These are phyloP conservation scores for Artemisia argyi DNA, from an alignment of 129 eudicot species.

Conservation along the genomic window DNA sequence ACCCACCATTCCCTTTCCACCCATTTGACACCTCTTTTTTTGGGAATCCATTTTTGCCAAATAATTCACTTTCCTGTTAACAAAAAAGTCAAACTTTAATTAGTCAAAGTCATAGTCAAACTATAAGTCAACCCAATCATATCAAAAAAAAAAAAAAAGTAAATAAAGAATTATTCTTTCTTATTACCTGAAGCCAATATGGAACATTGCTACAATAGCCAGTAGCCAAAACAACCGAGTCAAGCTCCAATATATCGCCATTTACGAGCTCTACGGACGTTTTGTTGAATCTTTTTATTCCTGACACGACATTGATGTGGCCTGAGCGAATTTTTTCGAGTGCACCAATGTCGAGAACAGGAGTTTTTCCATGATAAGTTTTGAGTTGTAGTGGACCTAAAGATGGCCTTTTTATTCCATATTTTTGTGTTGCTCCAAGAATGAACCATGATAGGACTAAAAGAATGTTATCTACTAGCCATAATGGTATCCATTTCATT, in stretches of 20 bases:
- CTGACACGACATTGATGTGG: slow-evolving; percentile 59
- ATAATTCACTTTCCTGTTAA: slow-evolving; percentile 70
- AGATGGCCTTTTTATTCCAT: slow-evolving; percentile 69
- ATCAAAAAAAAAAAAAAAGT: neutral
- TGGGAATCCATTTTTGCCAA: slow-evolving; percentile 71
- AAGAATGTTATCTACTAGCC: slow-evolving; percentile 62
- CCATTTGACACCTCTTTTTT: slow-evolving; percentile 58
- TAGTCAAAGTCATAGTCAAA: slow-evolving; percentile 1
- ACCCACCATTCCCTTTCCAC: slow-evolving; percentile 77
- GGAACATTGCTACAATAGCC: slow-evolving; percentile 94
- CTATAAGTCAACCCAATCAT: neutral
- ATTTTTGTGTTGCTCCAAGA: slow-evolving; percentile 60
- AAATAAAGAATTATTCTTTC: slow-evolving; percentile 27
- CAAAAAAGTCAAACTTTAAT: slow-evolving; percentile 1
- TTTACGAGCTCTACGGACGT: slow-evolving; percentile 56
- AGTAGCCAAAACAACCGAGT: slow-evolving; percentile 78
- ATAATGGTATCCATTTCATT: slow-evolving; percentile 79
- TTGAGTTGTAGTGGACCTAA: slow-evolving; percentile 69
- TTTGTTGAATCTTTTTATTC: slow-evolving; percentile 53
- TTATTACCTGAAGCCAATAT: slow-evolving; percentile 79
- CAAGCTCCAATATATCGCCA: slow-evolving; percentile 56
- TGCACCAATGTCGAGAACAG: slow-evolving; percentile 85
- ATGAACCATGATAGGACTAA: slow-evolving; percentile 55
- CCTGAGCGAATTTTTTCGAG: slow-evolving; percentile 65
- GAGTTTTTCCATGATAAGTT: slow-evolving; percentile 63